Percentiles rank a stretch among this genome's conserved stretches.
Evolutionary conservation across 225 moss, liverwort and hornwort genomes (phyloP).

Genomic region (Antitrichia curtipendula): DNA sequence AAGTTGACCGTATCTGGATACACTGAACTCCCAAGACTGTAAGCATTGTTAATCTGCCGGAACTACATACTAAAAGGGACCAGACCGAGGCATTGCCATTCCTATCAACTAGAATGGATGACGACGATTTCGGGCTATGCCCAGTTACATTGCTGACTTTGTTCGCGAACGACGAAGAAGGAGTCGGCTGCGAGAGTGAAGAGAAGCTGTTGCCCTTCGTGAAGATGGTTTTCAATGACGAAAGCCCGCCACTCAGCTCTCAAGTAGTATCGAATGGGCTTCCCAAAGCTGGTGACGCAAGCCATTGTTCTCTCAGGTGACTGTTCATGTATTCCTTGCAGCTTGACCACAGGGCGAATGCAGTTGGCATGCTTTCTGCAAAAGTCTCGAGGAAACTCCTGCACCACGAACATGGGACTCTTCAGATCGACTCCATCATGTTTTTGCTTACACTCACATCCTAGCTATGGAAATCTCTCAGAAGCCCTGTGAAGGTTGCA

Average conservation of each 20-base stretch:
- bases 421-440: neutral
- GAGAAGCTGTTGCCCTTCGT: neutral
- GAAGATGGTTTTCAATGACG: neutral
- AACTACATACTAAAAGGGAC: neutral
- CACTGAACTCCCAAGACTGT: neutral
- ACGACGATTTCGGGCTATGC: neutral
- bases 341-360: neutral
- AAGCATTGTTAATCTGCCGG: neutral
- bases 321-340: neutral
- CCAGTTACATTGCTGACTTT: neutral
- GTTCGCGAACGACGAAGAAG: neutral
- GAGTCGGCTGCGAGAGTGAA: neutral
- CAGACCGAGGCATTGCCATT: neutral
- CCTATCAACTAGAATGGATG: no score
- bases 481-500: neutral
- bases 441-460: neutral
- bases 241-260: neutral
- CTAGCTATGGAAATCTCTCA: neutral
- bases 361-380: neutral
- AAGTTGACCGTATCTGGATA: no score
- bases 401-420: neutral
- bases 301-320: neutral
- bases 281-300: neutral
- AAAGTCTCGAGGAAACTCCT: neutral
- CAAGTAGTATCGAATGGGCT: neutral